Conservation (phyloP, 106 monocot species). For the Chionographis japonica region DNA sequence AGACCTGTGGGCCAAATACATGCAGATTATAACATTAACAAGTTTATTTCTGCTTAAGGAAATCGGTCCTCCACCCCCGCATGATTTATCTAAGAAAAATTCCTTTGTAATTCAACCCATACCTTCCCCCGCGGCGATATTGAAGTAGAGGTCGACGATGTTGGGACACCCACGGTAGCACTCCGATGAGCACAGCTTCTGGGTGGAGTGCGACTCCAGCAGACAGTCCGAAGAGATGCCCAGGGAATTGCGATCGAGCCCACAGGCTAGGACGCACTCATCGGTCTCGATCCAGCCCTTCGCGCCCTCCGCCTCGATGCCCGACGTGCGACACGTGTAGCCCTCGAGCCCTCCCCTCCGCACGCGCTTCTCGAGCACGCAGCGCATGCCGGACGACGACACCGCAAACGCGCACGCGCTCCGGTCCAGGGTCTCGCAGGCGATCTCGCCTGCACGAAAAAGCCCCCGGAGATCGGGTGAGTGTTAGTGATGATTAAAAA, state of each 20-base stretch:
- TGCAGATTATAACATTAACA: no score
- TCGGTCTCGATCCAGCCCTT: constrained; percentile 28
- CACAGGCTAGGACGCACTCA: constrained; percentile 24
- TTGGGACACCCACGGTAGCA: constrained; percentile 32
- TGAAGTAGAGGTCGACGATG: constrained; percentile 46
- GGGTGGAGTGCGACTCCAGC: constrained; percentile 15
- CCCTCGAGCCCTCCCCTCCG: not conserved
- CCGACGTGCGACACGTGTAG: constrained; percentile 20
- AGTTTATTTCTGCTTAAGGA: no score
- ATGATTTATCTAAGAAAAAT: no score
- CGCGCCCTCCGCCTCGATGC: constrained; percentile 9
- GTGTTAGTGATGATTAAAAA: no score
- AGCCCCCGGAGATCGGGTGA: no score
- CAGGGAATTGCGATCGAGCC: constrained; percentile 23
- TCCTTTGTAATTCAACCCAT: not conserved
- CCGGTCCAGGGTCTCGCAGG: constrained; percentile 12
- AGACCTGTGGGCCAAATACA: constrained; percentile 3
- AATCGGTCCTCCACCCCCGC: no score
- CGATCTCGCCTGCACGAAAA: not conserved
- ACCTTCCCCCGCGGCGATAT: constrained; percentile 52
- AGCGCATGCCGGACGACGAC: constrained; percentile 27
- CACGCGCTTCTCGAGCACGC: constrained; percentile 29
- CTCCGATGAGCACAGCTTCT: constrained; percentile 30
- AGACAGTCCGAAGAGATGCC: constrained; percentile 40
- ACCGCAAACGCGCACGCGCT: constrained; percentile 24